Percentiles rank a stretch among this genome's conserved stretches.
These are phyloP conservation scores for Tuber aestivum DNA, from an alignment of 495 filamentous ascomycete species.

Conservation along the genomic window DNA sequence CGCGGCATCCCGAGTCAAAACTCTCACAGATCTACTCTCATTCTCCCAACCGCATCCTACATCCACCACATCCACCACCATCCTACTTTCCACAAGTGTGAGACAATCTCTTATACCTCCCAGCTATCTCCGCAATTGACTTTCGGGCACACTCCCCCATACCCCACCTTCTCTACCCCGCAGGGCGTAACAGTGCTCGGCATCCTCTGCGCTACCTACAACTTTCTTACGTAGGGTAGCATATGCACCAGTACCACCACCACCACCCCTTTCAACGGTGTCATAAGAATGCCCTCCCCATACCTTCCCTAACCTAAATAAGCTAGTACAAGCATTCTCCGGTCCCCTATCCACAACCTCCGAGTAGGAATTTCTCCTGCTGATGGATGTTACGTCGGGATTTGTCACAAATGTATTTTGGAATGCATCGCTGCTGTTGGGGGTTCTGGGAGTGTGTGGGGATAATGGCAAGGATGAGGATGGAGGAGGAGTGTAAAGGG, in stretches of 20 bases:
- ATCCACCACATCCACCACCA: too few relatives aligned
- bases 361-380: conserved; percentile 16
- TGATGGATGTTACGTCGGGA: conserved; percentile 16
- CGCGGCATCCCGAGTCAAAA: too few relatives aligned
- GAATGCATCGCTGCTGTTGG: conserved; percentile 4
- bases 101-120: conserved; percentile 9
- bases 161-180: conserved; percentile 18
- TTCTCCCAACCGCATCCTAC: conserved; percentile 26
- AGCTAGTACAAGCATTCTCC: background rate
- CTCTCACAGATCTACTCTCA: conserved; percentile 13
- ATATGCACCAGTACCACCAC: conserved; percentile 23
- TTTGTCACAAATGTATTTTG: conserved; percentile 18
- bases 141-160: conserved; percentile 27
- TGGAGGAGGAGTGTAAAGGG: background rate
- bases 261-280: conserved; percentile 5
- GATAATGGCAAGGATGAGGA: conserved; percentile 3
- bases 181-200: conserved; percentile 34
- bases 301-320: background rate
- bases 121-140: conserved; percentile 16
- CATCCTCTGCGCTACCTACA: conserved; percentile 36
- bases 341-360: background rate
- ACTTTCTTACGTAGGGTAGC: conserved; percentile 27
- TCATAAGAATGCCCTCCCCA: background rate
- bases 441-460: conserved; percentile 5
- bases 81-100: background rate